Conservation (phyloP, 75 land plant species). For the Selaginella tamariscina region DNA sequence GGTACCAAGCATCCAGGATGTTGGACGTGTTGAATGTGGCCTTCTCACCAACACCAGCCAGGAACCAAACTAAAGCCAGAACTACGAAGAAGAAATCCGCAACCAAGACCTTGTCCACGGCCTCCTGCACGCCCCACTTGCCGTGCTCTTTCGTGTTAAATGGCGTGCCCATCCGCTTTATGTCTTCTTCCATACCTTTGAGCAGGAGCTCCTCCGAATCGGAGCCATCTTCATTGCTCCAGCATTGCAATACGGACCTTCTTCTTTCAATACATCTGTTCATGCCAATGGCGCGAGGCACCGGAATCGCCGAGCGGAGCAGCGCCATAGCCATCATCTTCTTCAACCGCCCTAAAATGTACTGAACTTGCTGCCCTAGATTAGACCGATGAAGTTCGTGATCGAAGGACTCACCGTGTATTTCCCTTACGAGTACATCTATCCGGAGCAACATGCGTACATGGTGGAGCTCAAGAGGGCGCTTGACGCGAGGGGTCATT, state of each 20-base stretch:
- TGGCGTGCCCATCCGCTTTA: slow-evolving; percentile 12
- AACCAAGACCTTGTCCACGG: slow-evolving; percentile 26
- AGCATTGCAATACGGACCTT: too few species aligned
- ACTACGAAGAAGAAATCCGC: slow-evolving; percentile 34
- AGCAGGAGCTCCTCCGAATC: too few species aligned
- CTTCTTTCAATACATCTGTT: too few species aligned
- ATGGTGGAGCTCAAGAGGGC: slow-evolving; percentile 92
- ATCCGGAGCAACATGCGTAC: slow-evolving; percentile 91
- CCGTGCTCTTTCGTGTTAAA: too few species aligned
- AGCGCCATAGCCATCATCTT: too few species aligned
- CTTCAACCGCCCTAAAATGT: too few species aligned
- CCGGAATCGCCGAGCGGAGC: too few species aligned
- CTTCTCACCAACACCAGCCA: slow-evolving; percentile 29
- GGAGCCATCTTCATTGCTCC: too few species aligned
- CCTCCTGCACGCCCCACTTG: slow-evolving; percentile 5
- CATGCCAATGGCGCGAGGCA: too few species aligned
- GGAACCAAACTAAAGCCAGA: slow-evolving; percentile 25
- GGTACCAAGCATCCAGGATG: slow-evolving; percentile 29
- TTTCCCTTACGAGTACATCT: slow-evolving; percentile 93
- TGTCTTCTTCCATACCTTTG: slow-evolving; percentile 18
- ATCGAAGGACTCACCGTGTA: slow-evolving; percentile 89
- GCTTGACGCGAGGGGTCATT: slow-evolving; percentile 84
- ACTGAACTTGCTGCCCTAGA: too few species aligned
- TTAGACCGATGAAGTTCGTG: slow-evolving; percentile 62
- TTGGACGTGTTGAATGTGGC: slow-evolving; percentile 19